Evolutionary conservation across 768 basidiomycete genomes (phyloP).

Genomic region (Fibroporia radiculosa): DNA sequence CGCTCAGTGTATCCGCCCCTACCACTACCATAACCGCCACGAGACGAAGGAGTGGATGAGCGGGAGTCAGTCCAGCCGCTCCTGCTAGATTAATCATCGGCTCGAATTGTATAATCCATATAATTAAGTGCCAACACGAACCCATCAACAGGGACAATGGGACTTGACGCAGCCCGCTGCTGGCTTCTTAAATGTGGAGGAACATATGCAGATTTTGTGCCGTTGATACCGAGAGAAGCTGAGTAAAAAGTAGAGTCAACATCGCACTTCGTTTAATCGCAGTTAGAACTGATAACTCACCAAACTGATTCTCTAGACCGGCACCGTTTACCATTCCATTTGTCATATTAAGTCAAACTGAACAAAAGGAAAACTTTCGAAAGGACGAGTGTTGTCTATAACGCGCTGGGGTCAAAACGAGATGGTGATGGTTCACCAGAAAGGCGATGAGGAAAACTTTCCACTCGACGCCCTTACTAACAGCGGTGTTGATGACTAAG

Average conservation of each 20-base stretch:
- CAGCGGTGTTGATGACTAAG: slow-evolving; percentile 10
- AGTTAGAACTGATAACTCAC: slow-evolving; percentile 32
- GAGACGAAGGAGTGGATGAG: slow-evolving; percentile 47
- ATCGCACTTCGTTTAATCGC: too few relatives aligned
- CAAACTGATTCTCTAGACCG: slow-evolving; percentile 70
- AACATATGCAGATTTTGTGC: slow-evolving; percentile 72
- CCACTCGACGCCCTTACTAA: slow-evolving; percentile 17
- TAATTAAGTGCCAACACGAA: too few relatives aligned
- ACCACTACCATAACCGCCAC: slow-evolving; percentile 32
- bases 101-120: too few relatives aligned
- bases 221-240: slow-evolving; percentile 73
- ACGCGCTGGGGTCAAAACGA: slow-evolving; percentile 20
- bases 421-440: slow-evolving; percentile 28
- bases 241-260: slow-evolving; percentile 9
- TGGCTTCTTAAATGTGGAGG: slow-evolving; percentile 80
- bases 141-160: slow-evolving; percentile 40
- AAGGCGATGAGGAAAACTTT: slow-evolving; percentile 23
- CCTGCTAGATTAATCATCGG: slow-evolving; percentile 29
- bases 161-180: slow-evolving; percentile 75
- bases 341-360: slow-evolving; percentile 60
- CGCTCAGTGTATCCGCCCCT: slow-evolving; percentile 38
- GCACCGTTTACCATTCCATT: slow-evolving; percentile 84
- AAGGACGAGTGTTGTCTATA: slow-evolving; percentile 26
- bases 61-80: slow-evolving; percentile 73
- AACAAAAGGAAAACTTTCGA: slow-evolving; percentile 19